A percentile compares a stretch with the other conserved stretches of the same genome.
Evolutionary conservation across 805 yeast genomes (phyloP).

Genomic region (Pichia pseudocactophila): DNA sequence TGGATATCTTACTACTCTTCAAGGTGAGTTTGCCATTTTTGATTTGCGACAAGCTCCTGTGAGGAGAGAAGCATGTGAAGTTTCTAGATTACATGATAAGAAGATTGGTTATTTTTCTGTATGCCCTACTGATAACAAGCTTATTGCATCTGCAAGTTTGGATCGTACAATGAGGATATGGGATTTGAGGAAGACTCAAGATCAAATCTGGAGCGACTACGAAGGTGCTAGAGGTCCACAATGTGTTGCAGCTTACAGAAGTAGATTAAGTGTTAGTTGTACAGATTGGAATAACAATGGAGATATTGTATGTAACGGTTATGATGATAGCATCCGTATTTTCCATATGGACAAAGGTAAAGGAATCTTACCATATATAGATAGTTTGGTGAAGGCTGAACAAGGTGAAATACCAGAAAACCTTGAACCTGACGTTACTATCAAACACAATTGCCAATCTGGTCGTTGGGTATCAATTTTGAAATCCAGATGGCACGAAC

Average conservation of each 20-base stretch:
- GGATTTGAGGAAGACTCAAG: constrained; percentile 60
- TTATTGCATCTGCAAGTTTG: constrained; percentile 80
- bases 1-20: constrained; percentile 65
- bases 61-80: constrained; percentile 16
- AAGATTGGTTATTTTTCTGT: constrained; percentile 86
- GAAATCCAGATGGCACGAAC: constrained; percentile 77
- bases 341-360: constrained; percentile 42
- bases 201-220: constrained; percentile 52
- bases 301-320: constrained; percentile 83
- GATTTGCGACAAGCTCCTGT: constrained; percentile 45
- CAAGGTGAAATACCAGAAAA: constrained; percentile 28
- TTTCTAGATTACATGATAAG: constrained; percentile 71
- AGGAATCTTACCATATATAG: constrained; percentile 17
- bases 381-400: constrained; percentile 14
- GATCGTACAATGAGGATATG: constrained; percentile 80
- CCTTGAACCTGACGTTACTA: constrained; percentile 50
- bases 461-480: constrained; percentile 95
- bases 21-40: constrained; percentile 69
- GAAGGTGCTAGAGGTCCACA: constrained; percentile 39
- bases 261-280: constrained; percentile 74
- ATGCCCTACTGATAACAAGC: constrained; percentile 57
- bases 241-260: constrained; percentile 50
- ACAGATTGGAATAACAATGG: constrained; percentile 72
- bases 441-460: constrained; percentile 89
- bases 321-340: constrained; percentile 74